Evolutionary conservation across 257 asterid genomes (phyloP).

Genomic region (Nicotiana noctiflora): DNA sequence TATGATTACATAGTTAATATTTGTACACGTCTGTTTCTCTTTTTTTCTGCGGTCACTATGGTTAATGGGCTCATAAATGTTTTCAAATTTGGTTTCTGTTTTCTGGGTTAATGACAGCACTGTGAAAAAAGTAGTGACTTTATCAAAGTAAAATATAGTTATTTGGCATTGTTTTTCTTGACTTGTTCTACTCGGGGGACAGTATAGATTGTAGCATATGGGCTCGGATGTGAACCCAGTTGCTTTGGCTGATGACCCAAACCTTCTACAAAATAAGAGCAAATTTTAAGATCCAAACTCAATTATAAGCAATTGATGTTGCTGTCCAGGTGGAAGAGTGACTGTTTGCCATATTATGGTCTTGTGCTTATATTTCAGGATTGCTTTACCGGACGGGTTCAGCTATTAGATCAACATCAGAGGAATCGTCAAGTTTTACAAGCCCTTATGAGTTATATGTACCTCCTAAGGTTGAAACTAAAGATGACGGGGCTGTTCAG

Average conservation of each 20-base stretch:
- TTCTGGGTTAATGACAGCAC: neutral
- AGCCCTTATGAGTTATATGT: slow-evolving; percentile 7
- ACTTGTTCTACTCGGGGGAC: neutral
- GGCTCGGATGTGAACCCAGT: too few relatives aligned
- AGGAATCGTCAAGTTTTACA: slow-evolving; percentile 15
- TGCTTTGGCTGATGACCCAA: too few relatives aligned
- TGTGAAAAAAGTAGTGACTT: neutral
- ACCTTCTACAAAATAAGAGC: too few relatives aligned
- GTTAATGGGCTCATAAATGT: neutral
- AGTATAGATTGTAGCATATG: too few relatives aligned
- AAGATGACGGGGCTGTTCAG: neutral
- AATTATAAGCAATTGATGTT: too few relatives aligned
- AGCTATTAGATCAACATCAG: slow-evolving; percentile 18
- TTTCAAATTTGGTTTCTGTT: neutral
- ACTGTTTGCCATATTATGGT: neutral
- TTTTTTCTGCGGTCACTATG: neutral
- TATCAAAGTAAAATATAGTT: neutral
- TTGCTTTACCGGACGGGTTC: neutral
- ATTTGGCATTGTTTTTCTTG: neutral
- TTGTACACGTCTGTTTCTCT: neutral
- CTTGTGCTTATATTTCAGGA: slow-evolving; percentile 12
- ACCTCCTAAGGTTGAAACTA: neutral
- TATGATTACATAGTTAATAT: neutral
- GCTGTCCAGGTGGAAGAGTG: neutral
- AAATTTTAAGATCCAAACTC: too few relatives aligned